Evolutionary conservation across 2,329 filamentous ascomycete genomes (phyloP).

Genomic region (Pseudogymnoascus sp.): DNA sequence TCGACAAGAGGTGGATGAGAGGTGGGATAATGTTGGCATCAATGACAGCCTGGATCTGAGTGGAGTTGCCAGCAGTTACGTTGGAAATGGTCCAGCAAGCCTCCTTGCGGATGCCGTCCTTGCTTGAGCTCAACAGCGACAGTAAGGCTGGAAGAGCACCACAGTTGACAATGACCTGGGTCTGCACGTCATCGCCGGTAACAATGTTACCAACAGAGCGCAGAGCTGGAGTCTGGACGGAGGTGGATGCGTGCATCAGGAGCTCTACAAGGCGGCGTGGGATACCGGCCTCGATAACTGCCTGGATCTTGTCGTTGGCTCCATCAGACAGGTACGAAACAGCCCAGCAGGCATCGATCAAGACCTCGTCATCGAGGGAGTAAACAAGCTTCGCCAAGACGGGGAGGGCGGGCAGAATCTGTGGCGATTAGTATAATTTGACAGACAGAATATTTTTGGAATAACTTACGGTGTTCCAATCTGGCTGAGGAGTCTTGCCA

Average conservation of each 20-base stretch:
- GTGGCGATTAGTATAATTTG: constrained; percentile 25
- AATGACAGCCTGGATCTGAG: constrained; percentile 92
- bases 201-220: constrained; percentile 98
- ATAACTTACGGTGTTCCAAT: constrained; percentile 82
- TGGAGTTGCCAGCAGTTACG: constrained; percentile 95
- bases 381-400: constrained; percentile 97
- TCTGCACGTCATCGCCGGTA: constrained; percentile 96
- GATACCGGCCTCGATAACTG: constrained; percentile 96
- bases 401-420: constrained; percentile 92
- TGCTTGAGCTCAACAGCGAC: constrained; percentile 88
- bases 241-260: constrained; percentile 95
- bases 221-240: constrained; percentile 93
- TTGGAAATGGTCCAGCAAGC: constrained; percentile 99
- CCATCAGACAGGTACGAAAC: constrained; percentile 98
- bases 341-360: constrained; percentile 99
- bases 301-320: constrained; percentile 98
- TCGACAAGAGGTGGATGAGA: constrained; percentile 88
- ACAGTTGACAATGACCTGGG: constrained; percentile 98
- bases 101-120: constrained; percentile 98
- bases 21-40: constrained; percentile 96
- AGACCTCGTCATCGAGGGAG: constrained; percentile 93
- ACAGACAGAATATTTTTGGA: constrained; percentile 7
- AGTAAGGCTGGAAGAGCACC: constrained; percentile 87
- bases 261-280: constrained; percentile 93
- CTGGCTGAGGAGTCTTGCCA: constrained; percentile 97